Evolutionary conservation across 306 rosid genomes (phyloP), one percentile per base, ranked within the genome.

Genomic region (Cicer cuneatum): DNA sequence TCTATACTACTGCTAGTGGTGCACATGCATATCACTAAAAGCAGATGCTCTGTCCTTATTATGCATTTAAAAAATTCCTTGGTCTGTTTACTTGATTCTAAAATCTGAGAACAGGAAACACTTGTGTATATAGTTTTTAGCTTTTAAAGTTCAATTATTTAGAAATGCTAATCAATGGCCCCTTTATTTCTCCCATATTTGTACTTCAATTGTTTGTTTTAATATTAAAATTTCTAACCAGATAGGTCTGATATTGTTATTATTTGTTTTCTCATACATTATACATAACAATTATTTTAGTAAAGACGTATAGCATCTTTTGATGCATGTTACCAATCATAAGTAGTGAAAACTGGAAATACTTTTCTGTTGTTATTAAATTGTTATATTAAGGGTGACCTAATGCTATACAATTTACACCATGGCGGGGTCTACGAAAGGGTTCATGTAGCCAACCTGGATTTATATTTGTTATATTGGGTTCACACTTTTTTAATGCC

Each of bases 171-270:
- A 33, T 43, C 7, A 45, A 33, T 1, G 0, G 59, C 60, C 10
- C 9, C 24, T 46, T 18, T 41, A 56, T 56, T 42, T 72, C 41
- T 45, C 9, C 58, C 2, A 21, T 60, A 45, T 73, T 48, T 60
- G 60, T 46, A 45, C 40, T 16, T 72, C 41, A 11, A 39, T 35
- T 73, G 69, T 39, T 46, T 46, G 35, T 47, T 73, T 73, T 8
- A 59, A 60, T 46, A 14, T 60, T 46, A 60, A 60, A 35, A 73
- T 6, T 47, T 21, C 49, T 37, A 33, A 11, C 35, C 35, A 29
- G 35, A 14, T 10, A 42, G 14, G 76, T 35, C 38, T 37, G 21
- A 40, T 61, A 37, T 61, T 61, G n/a, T 15, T 46, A 46, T 48
- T 6, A 48, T 48, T 48, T 48, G 14, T 48, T 48, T 63, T 37